Base-by-base conservation (phyloP, 2,329 filamentous ascomycete species). In the Neonectria magnoliae region DNA sequence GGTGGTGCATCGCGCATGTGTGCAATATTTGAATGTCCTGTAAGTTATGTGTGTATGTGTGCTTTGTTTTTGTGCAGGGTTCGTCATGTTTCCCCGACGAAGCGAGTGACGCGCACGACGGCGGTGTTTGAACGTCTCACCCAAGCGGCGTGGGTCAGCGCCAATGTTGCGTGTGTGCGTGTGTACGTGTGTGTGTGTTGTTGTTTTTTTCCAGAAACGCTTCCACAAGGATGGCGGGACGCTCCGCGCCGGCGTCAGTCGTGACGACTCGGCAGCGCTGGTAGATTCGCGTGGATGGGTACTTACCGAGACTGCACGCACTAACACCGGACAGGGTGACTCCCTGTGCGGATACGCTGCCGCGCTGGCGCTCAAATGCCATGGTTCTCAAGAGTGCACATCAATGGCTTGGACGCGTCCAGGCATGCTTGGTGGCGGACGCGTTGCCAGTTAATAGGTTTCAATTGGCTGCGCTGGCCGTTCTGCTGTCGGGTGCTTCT, bases 171-270 rank as follows among this genome's bases (percentile, higher is more conserved):
- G 38, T 31, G 57, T 4, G 22, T 25, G 22, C 5, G 22, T 25
- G 22, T 25, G 22, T 25, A n/a, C n/a, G 22, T 54, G 5, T 38
- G 50, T 41, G 38, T 36, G 48, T 63, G 61, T 64, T 64, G 47
- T 64, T 64, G 56, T 64, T 64, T 56, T 64, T 51, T 50, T 59
- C 63, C 56, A 59, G 52, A 54, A 60, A 56, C 52, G 13, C 38
- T 57, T 62, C 51, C 44, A 45, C 64, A 57, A 65, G 41, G 64
- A 51, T 42, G 33, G 61, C 67, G 71, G 70, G 69, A 73, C 70
- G 67, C 71, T 70, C 70, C 71, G 71, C 58, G 48, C 50, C 57
- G 71, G 63, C 55, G 63, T 60, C 31, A 55, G 55, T 45, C 25
- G 55, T 50, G 55, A 42, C 45, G 55, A 42, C 45, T 58, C 56